Evolutionary conservation across 2,329 filamentous ascomycete genomes (phyloP).

Genomic region (Atkinsonella texensis): DNA sequence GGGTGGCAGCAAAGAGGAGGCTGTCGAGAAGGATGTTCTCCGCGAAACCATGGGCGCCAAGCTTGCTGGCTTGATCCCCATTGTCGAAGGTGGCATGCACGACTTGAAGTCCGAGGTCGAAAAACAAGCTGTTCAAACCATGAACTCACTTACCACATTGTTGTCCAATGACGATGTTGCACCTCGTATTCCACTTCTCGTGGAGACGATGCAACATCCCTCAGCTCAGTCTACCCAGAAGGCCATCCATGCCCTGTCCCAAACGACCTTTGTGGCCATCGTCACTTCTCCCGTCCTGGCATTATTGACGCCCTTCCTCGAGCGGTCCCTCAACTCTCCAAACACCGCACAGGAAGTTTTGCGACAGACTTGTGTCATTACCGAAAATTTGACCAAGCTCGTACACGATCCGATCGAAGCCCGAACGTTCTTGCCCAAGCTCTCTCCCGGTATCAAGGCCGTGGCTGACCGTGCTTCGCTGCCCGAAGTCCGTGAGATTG

Average conservation of each 20-base stretch:
- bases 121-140: conserved; percentile 85
- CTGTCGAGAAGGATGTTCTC: conserved; percentile 77
- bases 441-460: conserved; percentile 83
- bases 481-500: conserved; percentile 87
- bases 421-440: conserved; percentile 84
- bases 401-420: conserved; percentile 94
- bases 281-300: conserved; percentile 94
- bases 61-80: conserved; percentile 75
- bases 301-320: conserved; percentile 84
- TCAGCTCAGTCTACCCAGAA: conserved; percentile 82
- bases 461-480: conserved; percentile 82
- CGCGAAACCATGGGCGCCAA: conserved; percentile 83
- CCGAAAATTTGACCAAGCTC: conserved; percentile 95
- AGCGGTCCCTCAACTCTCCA: conserved; percentile 86
- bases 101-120: conserved; percentile 81
- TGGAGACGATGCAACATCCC: conserved; percentile 92
- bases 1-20: conserved; percentile 68
- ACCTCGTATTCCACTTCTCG: conserved; percentile 78
- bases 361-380: conserved; percentile 89
- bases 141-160: conserved; percentile 80
- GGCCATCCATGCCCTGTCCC: conserved; percentile 89
- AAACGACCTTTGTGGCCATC: conserved; percentile 96
- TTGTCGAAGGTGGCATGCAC: conserved; percentile 90
- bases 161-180: conserved; percentile 95
- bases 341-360: conserved; percentile 87